phyloP scores from a whole-genome alignment of 306 rosid genomes.

The Fagus crenata region DNA sequence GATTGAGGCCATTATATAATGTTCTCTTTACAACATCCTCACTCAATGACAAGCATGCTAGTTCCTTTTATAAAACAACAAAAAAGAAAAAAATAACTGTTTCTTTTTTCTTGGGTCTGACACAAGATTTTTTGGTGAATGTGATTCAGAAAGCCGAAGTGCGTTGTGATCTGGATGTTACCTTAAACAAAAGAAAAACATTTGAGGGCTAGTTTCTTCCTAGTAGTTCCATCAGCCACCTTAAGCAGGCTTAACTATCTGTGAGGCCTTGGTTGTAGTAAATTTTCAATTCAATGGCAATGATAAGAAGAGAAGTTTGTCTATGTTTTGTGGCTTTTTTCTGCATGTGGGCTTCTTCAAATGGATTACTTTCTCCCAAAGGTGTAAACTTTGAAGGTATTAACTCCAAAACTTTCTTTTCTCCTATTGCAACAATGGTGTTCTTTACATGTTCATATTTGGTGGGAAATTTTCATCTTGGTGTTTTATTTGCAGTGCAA shows the following conservation, averaged over 20 bases:
- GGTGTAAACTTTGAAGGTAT: slow-evolving; percentile 97
- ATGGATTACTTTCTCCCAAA: slow-evolving; percentile 84
- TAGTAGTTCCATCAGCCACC: slow-evolving; percentile 29
- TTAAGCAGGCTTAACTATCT: slow-evolving; percentile 32
- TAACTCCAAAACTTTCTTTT: slow-evolving; percentile 16
- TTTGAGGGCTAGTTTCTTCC: slow-evolving; percentile 31
- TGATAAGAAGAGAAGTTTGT: slow-evolving; percentile 41
- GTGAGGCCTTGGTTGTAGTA: slow-evolving; percentile 35
- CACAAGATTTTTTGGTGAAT: slow-evolving; percentile 59
- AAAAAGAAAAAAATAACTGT: slow-evolving; percentile 21
- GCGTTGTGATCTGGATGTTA: slow-evolving; percentile 52
- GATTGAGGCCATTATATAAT: slow-evolving; percentile 32
- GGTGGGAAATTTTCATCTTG: slow-evolving; percentile 36
- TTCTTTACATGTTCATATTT: not conserved
- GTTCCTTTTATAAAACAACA: slow-evolving; percentile 51
- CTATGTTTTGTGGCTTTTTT: slow-evolving; percentile 54
- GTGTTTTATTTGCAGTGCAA: slow-evolving; percentile 60
- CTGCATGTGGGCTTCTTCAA: slow-evolving; percentile 47
- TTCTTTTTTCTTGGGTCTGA: slow-evolving; percentile 47
- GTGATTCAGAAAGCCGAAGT: slow-evolving; percentile 61
- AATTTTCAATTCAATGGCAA: slow-evolving; percentile 43
- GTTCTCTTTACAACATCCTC: slow-evolving; percentile 45
- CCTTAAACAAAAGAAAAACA: slow-evolving; percentile 37
- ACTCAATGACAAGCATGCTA: slow-evolving; percentile 81
- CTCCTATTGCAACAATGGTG: slow-evolving; percentile 12